Conservation (phyloP, 2,329 filamentous ascomycete genomes). For the Cordyceps farinosa region DNA sequence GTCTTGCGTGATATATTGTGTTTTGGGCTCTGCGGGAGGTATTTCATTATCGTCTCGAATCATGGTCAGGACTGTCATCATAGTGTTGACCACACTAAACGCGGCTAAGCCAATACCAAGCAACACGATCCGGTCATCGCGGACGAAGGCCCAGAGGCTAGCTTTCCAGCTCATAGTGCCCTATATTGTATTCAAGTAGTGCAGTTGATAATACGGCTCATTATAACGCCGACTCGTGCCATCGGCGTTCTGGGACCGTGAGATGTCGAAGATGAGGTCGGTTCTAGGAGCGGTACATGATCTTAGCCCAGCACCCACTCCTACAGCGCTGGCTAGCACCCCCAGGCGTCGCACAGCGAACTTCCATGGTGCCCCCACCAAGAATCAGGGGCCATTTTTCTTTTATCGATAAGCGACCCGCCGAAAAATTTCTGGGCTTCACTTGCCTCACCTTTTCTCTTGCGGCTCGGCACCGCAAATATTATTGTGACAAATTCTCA, state of each 20-base stretch:
- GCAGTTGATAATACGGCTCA: too few species aligned
- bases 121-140: slow-evolving; percentile 53
- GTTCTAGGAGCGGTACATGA: too few species aligned
- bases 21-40: slow-evolving; percentile 59
- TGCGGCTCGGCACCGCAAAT: not conserved
- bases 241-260: too few species aligned
- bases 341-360: too few species aligned
- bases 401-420: slow-evolving; percentile 13
- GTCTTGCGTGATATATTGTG: slow-evolving; percentile 70
- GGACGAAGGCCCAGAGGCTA: slow-evolving; percentile 31
- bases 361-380: too few species aligned
- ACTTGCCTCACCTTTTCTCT: not conserved
- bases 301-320: too few species aligned
- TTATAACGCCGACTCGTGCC: too few species aligned
- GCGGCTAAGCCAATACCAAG: slow-evolving; percentile 54
- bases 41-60: slow-evolving; percentile 65
- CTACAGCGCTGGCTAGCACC: too few species aligned
- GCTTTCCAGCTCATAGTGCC: slow-evolving; percentile 43
- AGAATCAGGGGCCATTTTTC: not conserved
- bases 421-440: slow-evolving; percentile 12
- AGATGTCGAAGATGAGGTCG: too few species aligned
- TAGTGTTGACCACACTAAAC: slow-evolving; percentile 53
- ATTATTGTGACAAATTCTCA: not conserved
- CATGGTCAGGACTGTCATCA: slow-evolving; percentile 55
- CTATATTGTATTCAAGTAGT: too few species aligned